A percentile compares a stretch with the other conserved stretches of the same genome.
phyloP scores from a whole-genome alignment of 2,329 filamentous ascomycete species.

The Balansia obtecta region DNA sequence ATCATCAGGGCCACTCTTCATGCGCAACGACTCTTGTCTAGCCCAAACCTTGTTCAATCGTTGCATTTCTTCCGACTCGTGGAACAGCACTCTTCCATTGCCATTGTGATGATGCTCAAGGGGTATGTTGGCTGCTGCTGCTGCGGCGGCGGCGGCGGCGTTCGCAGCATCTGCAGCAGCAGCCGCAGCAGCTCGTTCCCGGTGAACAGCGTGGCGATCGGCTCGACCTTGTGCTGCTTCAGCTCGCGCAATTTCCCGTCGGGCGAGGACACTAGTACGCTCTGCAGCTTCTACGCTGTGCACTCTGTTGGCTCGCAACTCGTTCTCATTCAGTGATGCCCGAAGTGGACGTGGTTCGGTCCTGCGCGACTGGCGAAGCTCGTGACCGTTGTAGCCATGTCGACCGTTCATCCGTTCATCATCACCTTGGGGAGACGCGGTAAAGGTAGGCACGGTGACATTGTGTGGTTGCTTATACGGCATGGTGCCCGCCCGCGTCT shows the following conservation, averaged over 20 bases:
- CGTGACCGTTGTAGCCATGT: slow-evolving; percentile 20
- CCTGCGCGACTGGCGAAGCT: slow-evolving; percentile 32
- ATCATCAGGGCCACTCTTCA: slow-evolving; percentile 32
- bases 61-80: slow-evolving; percentile 35
- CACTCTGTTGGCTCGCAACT: slow-evolving; percentile 9
- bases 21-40: slow-evolving; percentile 36
- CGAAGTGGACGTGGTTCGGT: slow-evolving; percentile 21
- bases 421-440: slow-evolving; percentile 13
- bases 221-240: slow-evolving; percentile 38
- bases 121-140: slow-evolving; percentile 12
- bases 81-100: slow-evolving; percentile 24
- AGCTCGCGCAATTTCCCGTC: slow-evolving; percentile 38
- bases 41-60: slow-evolving; percentile 44
- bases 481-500: slow-evolving; percentile 26
- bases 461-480: slow-evolving; percentile 13
- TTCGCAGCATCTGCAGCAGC: slow-evolving; percentile 20
- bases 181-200: slow-evolving; percentile 24
- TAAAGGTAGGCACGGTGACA: slow-evolving; percentile 10
- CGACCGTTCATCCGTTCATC: slow-evolving; percentile 6
- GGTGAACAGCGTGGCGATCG: slow-evolving; percentile 32
- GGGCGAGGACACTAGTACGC: slow-evolving; percentile 35
- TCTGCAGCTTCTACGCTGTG: slow-evolving; percentile 25
- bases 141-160: slow-evolving; percentile 14
- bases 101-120: slow-evolving; percentile 6
- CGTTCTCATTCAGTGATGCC: slow-evolving; percentile 14